These are phyloP conservation scores for Ophioceras dolichostomum DNA, from an alignment of 2,329 filamentous ascomycete genomes.

Conservation along the genomic window DNA sequence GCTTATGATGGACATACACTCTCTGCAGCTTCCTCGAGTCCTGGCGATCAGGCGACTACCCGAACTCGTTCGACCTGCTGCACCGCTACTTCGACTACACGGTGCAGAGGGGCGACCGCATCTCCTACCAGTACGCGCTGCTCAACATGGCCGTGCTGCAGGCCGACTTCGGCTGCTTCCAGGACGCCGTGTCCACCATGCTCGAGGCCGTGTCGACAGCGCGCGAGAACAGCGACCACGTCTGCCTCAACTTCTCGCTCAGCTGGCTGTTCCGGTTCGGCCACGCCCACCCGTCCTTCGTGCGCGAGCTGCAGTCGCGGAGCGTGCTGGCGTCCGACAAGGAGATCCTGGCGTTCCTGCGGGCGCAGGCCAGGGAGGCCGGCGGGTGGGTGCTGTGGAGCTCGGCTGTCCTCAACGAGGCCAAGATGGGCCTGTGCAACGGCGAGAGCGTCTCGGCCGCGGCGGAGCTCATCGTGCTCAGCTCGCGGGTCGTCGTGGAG, in stretches of 20 bases:
- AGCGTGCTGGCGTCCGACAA: constrained; percentile 67
- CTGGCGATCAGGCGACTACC: constrained; percentile 84
- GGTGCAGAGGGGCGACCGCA: constrained; percentile 70
- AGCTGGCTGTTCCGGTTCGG: constrained; percentile 95
- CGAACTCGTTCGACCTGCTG: constrained; percentile 78
- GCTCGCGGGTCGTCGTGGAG: constrained; percentile 69
- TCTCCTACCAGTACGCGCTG: constrained; percentile 89
- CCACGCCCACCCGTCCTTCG: constrained; percentile 64
- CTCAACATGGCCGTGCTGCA: constrained; percentile 90
- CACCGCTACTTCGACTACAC: constrained; percentile 97
- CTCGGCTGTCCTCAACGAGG: constrained; percentile 74
- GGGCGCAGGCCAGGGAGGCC: constrained; percentile 72
- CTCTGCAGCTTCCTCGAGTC: constrained; percentile 69
- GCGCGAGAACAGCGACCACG: constrained; percentile 82
- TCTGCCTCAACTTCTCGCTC: constrained; percentile 85
- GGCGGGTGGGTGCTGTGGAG: constrained; percentile 79
- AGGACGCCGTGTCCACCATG: constrained; percentile 86
- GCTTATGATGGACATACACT: too few species aligned
- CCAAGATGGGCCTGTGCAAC: constrained; percentile 63
- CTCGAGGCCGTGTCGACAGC: constrained; percentile 92
- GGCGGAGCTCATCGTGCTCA: constrained; percentile 69
- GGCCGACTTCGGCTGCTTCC: constrained; percentile 85
- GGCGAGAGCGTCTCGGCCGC: constrained; percentile 53
- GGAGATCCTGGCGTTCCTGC: constrained; percentile 73
- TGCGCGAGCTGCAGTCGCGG: constrained; percentile 43